Evolutionary conservation across 257 asterid genomes (phyloP), one percentile per base, ranked within the genome.

Genomic region (Solanum medicagineum): DNA sequence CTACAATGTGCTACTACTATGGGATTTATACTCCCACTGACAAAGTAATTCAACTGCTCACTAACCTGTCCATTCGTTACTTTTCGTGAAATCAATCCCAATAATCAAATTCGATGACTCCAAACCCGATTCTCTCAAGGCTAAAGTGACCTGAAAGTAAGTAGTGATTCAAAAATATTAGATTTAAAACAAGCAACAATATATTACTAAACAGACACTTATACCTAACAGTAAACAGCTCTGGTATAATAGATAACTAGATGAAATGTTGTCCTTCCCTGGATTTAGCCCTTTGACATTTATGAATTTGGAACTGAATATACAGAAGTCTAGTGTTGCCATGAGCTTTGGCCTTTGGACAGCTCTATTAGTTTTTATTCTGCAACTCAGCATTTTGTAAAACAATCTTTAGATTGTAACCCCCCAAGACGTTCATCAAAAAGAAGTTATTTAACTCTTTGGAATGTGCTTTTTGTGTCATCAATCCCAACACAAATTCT

Each of bases 21-120:
- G 10, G 73, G 60, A 22, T 74, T n/a, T 6, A 22, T 45, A 3
- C 14, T 47, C 42, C 42, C 49, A 62, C 26, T 11, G 66, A 65
- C 63, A 14, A 60, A 85, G 22, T 47, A 59, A 80, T 45, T 80
- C 70, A 81, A 19, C 17, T 51, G n/a, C 20, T 69, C 69, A 90
- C 92, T 51, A 70, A 93, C 95, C 96, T 88, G 97, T 94, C 98
- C 98, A 94, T 88, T 94, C 98, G 42, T 94, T 94, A 86, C 98
- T 94, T 87, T 94, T 94, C 42, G 97, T 94, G 87, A 94, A 93
- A 90, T 94, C 98, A 88, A 94, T 89, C 32, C 98, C 98, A 20
- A 94, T 75, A 87, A 94, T 94, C 79, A 94, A 89, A 89, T 94
- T 94, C 85, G 98, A 94, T n/a, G 98, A 94, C 90, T 94, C 98